Base-by-base conservation (phyloP, 2,329 filamentous ascomycete species). In the Calonectria honghensis region DNA sequence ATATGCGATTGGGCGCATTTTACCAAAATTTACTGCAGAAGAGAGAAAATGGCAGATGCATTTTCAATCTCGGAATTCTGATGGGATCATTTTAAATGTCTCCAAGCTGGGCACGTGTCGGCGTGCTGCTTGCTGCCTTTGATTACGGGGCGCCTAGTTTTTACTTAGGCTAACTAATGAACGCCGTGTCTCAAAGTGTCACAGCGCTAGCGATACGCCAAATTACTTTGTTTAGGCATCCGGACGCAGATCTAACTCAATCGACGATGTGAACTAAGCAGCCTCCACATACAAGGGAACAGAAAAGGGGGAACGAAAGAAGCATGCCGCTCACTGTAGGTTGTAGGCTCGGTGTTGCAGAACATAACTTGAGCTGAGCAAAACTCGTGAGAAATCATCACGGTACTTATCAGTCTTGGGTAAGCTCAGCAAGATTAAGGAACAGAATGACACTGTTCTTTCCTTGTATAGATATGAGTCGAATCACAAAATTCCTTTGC, bases 1-100 rank as follows among this genome's bases (percentile, higher is more conserved):
- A 50, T 50, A 50, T 50, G 45, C 45, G 24, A 50, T 24, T 20
- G 45, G 45, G 45, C 45, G 45, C 45, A 50, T 50, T 50, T 50
- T 50, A 32, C 20, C 13, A 10, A 24, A 10, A 6, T 50, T 50
- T 10, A 50, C 4, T 50, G 45, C 13, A 27, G 20, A 13, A 50
- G 45, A 24, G 24, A 50, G n/a, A 50, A 24, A 50, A 4, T 24
- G 27, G 16, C 5, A 50, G 45, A 50, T 50, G 18, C 45, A 24
- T 11, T 50, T 2, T 16, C 20, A 50, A 7, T 9, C 24, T n/a
- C 45, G 24, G 45, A 24, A 50, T 24, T 50, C 45, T 10, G 20
- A 24, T 13, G 20, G n/a, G 45, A 13, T 24, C 45, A 24, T 10
- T 24, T 50, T 50, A 50, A 50, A 50, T 50, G 45, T 50, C n/a